A percentile compares a stretch with the other conserved stretches of the same genome.
Evolutionary conservation across 192 early-diverging fungal genomes (phyloP).

Genomic region (Podila epigama): DNA sequence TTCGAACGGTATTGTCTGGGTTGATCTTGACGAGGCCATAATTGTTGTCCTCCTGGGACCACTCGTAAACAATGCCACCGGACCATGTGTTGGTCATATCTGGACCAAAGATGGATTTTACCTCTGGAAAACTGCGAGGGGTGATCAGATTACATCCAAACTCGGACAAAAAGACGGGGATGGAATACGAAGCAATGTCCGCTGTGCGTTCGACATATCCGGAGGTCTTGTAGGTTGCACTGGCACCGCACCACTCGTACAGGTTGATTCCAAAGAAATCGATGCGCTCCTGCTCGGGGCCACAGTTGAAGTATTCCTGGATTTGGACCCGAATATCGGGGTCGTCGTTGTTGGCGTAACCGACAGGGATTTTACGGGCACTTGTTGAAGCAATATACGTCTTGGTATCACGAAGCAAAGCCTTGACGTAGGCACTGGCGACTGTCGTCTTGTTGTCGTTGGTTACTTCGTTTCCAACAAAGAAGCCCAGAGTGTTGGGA

Average conservation of each 20-base stretch:
- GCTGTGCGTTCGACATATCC: constrained; percentile 71
- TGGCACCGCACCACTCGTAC: constrained; percentile 81
- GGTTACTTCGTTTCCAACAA: constrained; percentile 81
- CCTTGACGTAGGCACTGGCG: constrained; percentile 73
- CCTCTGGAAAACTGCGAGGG: constrained; percentile 74
- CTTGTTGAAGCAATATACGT: constrained; percentile 60
- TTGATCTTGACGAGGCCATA: constrained; percentile 75
- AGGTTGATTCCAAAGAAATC: constrained; percentile 81
- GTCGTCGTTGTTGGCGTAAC: constrained; percentile 82
- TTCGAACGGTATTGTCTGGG: constrained; percentile 46
- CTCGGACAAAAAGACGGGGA: constrained; percentile 77
- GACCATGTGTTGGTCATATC: constrained; percentile 74
- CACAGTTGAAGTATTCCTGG: constrained; percentile 77
- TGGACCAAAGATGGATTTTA: constrained; percentile 69
- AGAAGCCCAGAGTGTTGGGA: constrained; percentile 68
- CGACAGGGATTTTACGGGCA: constrained; percentile 68
- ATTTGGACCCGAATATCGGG: constrained; percentile 69
- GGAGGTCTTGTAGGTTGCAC: constrained; percentile 64
- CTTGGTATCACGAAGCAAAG: constrained; percentile 72
- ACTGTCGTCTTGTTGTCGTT: constrained; percentile 66
- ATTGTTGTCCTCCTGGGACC: constrained; percentile 75
- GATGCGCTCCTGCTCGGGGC: constrained; percentile 60
- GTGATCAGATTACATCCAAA: constrained; percentile 78
- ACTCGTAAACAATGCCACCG: constrained; percentile 80
- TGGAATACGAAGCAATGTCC: constrained; percentile 65